Base-by-base conservation (phyloP, 306 rosid genomes). In the Benincasa hispida region DNA sequence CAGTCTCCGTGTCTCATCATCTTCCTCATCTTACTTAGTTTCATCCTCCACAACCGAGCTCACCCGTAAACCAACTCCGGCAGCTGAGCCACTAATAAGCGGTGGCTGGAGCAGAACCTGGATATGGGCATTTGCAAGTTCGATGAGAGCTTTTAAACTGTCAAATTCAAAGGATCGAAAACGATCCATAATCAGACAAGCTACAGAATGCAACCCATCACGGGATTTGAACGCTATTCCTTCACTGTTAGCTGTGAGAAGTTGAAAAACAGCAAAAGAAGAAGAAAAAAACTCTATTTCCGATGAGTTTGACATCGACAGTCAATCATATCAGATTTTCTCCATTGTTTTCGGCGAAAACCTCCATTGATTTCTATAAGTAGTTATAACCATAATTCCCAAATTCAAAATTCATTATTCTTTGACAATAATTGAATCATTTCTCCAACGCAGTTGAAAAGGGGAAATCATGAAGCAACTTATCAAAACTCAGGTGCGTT, bases 101-200 rank as follows among this genome's bases (percentile, higher is more conserved):
- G 37, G 74, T 10, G 74, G 75, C 14, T 22, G 75, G 13, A 69
- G 75, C 35, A 42, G 35, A 14, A 69, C 90, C 78, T 93, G 97
- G 98, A 83, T 84, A 5, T 90, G 98, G 98, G 96, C 97, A 2
- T 93, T 91, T 63, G 96, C 98, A 4, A 93, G 98, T 68, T 97
- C 98, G 4, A 88, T 93, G 86, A 88, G 97, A 84, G 97, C 97
- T 60, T 93, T 93, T 68, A 78, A 80, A 41, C 92, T 87, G 76
- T 85, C 88, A 5, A 56, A 24, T 50, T 75, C 67, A 9, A 91
- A 86, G 58, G 87, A 86, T 24, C 84, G 82, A 41, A 81, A 80
- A 63, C 85, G 61, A 80, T 69, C 78, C 54, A 86, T 88, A 15
- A 80, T 56, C 67, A 42, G 75, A 42, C 75, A 69, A 69, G 75